Base-by-base conservation (phyloP, 306 rosid genomes). In the Senna siamea region DNA sequence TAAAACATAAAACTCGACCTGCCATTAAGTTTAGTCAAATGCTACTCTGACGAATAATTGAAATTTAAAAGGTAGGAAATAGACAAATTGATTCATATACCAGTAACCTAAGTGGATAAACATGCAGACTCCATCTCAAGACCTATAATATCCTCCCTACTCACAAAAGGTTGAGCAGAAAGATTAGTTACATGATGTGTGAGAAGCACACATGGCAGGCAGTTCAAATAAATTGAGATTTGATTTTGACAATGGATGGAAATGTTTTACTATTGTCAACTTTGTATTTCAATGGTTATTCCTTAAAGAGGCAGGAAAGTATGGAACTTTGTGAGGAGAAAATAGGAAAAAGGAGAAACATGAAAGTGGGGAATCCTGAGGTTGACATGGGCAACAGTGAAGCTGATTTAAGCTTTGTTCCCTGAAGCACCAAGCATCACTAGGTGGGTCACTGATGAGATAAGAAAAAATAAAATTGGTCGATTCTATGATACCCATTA, bases 361-460 rank as follows among this genome's bases (percentile, higher is more conserved):
- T 81, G 85, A 38, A 80, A 88, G 88, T 91, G 94, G 94, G 87
- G 98, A 89, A 91, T 93, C 94, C 85, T 70, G 68, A 85, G 83
- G 87, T 76, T 88, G 80, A 72, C 80, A 62, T 66, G 70, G 71
- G 72, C 59, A 77, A 84, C 88, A 85, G 87, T 85, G 81, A 69
- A 81, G 86, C 89, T 89, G 97, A 91, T 84, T 56, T 81, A 78
- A 84, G 89, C 86, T 78, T 38, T 88, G 88, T 82, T 81, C 87
- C 89, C 82, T 62, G 76, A 75, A 76, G 90, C 87, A 89, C 87
- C 85, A 74, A 92, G 88, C 89, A 84, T 82, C 85, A 78, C 72
- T 56, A 22, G 79, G 91, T 87, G 87, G 96, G 90, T 61, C 60
- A 78, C 48, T 73, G 62, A 76, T 86, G 60, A 56, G 56, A 74